Evolutionary conservation across 2,329 filamentous ascomycete species (phyloP).

Genomic region (Talaromyces marneffei): DNA sequence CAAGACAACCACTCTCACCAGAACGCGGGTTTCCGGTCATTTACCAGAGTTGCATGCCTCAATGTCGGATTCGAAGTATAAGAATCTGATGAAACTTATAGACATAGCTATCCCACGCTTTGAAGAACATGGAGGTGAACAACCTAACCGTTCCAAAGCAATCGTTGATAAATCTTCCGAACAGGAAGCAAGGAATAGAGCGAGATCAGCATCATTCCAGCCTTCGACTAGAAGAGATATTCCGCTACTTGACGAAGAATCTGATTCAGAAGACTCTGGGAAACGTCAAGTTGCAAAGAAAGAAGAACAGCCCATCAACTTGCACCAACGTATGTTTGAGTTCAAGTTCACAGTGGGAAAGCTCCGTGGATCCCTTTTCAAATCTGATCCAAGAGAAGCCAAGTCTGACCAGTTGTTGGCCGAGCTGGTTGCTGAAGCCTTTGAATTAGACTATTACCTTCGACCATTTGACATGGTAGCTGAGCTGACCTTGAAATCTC

Average conservation of each 20-base stretch:
- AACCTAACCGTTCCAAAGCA: conserved; percentile 22
- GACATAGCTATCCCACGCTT: conserved; percentile 92
- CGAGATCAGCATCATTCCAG: conserved; percentile 66
- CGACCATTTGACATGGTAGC: conserved; percentile 89
- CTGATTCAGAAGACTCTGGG: conserved; percentile 56
- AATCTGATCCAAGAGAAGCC: conserved; percentile 71
- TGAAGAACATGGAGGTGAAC: conserved; percentile 43
- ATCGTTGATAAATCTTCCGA: conserved; percentile 30
- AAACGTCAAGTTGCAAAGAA: conserved; percentile 52
- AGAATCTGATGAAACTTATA: conserved; percentile 90
- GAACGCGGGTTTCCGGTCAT: conserved; percentile 84
- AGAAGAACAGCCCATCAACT: conserved; percentile 53
- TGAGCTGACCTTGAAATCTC: conserved; percentile 77
- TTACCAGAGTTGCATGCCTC: conserved; percentile 87
- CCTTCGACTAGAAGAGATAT: conserved; percentile 67
- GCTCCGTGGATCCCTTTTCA: conserved; percentile 85
- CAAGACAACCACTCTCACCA: conserved; percentile 86
- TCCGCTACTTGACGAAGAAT: conserved; percentile 67
- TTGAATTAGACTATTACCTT: conserved; percentile 80
- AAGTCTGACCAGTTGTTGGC: conserved; percentile 77
- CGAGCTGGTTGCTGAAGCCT: conserved; percentile 83
- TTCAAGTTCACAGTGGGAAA: conserved; percentile 95
- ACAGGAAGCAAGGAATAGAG: conserved; percentile 34
- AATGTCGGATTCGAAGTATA: conserved; percentile 93
- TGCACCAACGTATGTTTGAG: conserved; percentile 88